These are phyloP conservation scores for Immersiella caudata DNA, from an alignment of 495 filamentous ascomycete genomes.

Conservation along the genomic window DNA sequence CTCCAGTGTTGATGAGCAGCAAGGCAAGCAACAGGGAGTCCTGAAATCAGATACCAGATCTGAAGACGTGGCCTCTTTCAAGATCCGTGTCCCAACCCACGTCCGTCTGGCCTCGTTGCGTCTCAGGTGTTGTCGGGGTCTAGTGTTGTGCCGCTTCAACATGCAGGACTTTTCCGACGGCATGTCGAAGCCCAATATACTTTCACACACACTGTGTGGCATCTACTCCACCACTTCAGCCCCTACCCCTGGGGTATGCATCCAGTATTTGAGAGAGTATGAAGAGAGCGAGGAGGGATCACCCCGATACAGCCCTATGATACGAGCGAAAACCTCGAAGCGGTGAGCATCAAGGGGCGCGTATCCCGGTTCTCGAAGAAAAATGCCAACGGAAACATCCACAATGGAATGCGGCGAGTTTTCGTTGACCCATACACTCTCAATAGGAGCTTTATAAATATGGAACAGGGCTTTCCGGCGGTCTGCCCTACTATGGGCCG, in stretches of 20 bases:
- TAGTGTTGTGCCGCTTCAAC: too few relatives aligned
- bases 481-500: background rate
- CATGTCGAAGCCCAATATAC: too few relatives aligned
- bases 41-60: too few relatives aligned
- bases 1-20: too few relatives aligned
- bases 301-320: background rate
- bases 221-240: background rate
- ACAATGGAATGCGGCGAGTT: background rate
- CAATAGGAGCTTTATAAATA: background rate
- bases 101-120: background rate
- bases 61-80: too few relatives aligned
- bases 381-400: background rate
- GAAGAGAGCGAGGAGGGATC: background rate
- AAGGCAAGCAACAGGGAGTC: too few relatives aligned
- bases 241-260: background rate
- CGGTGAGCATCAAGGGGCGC: background rate
- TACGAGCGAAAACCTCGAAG: background rate
- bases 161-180: too few relatives aligned
- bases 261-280: background rate
- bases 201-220: background rate
- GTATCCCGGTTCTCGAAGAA: background rate
- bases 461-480: background rate
- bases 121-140: background rate
- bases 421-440: background rate
- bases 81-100: too few relatives aligned